phyloP scores from a whole-genome alignment of 305 asterid species.

The Plantago lanceolata region DNA sequence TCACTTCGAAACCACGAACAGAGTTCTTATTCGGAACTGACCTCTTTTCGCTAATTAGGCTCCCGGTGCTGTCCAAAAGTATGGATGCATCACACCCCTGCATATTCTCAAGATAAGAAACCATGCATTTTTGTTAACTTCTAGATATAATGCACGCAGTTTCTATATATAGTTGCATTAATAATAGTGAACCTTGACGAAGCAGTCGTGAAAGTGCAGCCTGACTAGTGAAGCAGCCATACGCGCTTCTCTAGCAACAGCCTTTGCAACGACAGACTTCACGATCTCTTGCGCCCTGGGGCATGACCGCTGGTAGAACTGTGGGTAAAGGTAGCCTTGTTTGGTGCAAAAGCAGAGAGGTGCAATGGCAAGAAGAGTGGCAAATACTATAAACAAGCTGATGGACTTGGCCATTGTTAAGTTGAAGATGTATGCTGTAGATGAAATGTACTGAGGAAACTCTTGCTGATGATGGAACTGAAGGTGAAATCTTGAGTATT shows the following conservation, averaged over 20 bases:
- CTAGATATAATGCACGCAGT: background rate
- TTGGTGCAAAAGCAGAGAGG: slow-evolving; percentile 51
- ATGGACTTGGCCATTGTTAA: slow-evolving; percentile 37
- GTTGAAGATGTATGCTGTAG: background rate
- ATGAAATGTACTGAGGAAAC: slow-evolving; percentile 6
- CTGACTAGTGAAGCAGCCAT: slow-evolving; percentile 92
- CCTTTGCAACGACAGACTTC: slow-evolving; percentile 61
- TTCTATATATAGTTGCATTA: too few species aligned
- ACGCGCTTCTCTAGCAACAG: slow-evolving; percentile 73
- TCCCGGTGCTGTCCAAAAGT: slow-evolving; percentile 32
- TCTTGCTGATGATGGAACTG: slow-evolving; percentile 28
- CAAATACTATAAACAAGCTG: slow-evolving; percentile 35
- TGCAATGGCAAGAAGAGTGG: slow-evolving; percentile 42
- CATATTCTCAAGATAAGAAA: slow-evolving; percentile 11
- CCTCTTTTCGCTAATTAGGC: slow-evolving; percentile 38
- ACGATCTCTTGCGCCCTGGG: slow-evolving; percentile 63
- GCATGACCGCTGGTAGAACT: slow-evolving; percentile 69
- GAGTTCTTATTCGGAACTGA: slow-evolving; percentile 51
- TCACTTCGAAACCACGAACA: slow-evolving; percentile 32
- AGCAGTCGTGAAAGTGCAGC: slow-evolving; percentile 92
- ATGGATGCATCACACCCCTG: slow-evolving; percentile 53
- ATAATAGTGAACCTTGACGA: slow-evolving; percentile 56
- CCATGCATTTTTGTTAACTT: background rate
- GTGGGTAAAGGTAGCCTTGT: slow-evolving; percentile 69
- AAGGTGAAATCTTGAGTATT: slow-evolving; percentile 29